phyloP scores from a whole-genome alignment of 176 grass and related monocot species.

The Secale cereale region DNA sequence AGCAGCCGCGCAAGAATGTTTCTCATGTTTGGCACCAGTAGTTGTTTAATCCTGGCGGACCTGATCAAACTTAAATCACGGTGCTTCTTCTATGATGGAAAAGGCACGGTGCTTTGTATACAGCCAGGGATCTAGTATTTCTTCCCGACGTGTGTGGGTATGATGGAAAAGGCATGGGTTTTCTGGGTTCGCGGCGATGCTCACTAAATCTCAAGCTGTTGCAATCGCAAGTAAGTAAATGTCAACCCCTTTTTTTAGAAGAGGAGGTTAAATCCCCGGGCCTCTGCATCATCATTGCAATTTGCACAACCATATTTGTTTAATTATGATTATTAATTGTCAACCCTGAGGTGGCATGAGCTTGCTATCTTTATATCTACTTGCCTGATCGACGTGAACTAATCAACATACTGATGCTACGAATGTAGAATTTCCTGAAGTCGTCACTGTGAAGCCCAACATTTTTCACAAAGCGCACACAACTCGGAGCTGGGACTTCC shows the following conservation, averaged over 20 bases:
- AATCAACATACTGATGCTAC: neutral
- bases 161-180: no score
- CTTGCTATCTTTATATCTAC: neutral
- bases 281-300: no score
- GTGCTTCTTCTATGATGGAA: neutral
- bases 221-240: neutral
- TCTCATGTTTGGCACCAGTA: no score
- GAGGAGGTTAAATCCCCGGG: no score
- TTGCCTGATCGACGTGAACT: neutral
- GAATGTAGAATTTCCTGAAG: constrained; percentile 24
- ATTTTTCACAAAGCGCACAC: neutral
- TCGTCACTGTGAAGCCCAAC: constrained; percentile 28
- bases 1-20: neutral
- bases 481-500: constrained; percentile 46
- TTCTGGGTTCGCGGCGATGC: neutral
- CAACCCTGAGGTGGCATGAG: neutral
- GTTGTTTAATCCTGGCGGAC: neutral
- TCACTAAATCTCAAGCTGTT: neutral
- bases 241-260: neutral
- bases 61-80: neutral
- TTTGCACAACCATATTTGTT: neutral
- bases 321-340: neutral
- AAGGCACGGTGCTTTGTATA: neutral
- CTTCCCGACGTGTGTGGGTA: neutral
- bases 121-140: neutral